Base-by-base conservation (phyloP, 2,329 filamentous ascomycete species). In the Neurospora crassa region DNA sequence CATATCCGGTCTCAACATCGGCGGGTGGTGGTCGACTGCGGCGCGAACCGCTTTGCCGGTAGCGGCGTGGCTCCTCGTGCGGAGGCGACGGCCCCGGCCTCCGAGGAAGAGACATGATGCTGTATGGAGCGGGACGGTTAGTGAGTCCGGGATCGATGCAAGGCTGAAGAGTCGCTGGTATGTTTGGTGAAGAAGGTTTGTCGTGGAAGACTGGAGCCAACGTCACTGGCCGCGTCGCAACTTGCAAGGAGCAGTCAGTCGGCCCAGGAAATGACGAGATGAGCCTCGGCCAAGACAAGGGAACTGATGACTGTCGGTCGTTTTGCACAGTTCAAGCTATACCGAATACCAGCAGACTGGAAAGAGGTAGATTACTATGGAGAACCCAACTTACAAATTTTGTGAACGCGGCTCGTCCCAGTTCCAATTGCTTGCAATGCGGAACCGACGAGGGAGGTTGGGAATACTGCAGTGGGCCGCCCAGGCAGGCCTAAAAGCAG, bases 1-100 rank as follows among this genome's bases (percentile, higher is more conserved):
- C 82, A 75, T 86, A 87, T 68, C 81, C 89, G 45, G 89, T 84
- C 79, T 97, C 93, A 77, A 92, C 83, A 78, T 96, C 92, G 71
- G 86, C 86, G 68, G 89, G 88, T 72, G 87, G 87, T 69, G 83
- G 84, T 63, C 53, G 53, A 37, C 53, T 63, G 76, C 91, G 89
- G 77, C 91, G 88, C 70, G 89, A 88, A 37, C 88, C 86, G 63
- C 91, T 90, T 74, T 90, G 89, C 76, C 90, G 87, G 80, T 92
- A 93, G 71, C 87, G 83, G 77, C 84, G 86, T 77, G 87, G 85
- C 73, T 88, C 86, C 75, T 91, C 88, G 76, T 86, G 87, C 70
- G 85, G 85, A 73, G 89, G 86, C 75, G 84, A 86, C 75, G 86
- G 86, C 78, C 89, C 88, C 71, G 91, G 91, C 80, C 91, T 86